Evolutionary conservation across 257 asterid genomes (phyloP), one percentile per base, ranked within the genome.

Genomic region (Petunia secreta): DNA sequence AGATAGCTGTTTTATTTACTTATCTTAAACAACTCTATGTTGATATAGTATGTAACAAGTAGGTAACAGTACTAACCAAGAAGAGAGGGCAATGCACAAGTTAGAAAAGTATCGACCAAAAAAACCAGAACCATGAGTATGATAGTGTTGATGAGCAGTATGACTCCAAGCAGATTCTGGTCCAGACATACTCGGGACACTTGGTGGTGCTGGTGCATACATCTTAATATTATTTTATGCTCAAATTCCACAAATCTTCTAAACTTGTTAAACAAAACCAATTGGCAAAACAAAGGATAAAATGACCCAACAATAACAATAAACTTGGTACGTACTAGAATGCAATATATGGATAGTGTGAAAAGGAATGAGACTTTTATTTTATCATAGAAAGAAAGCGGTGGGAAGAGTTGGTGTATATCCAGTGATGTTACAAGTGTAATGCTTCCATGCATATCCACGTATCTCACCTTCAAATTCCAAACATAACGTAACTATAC

Each of bases 51-150:
- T 25, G 10, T 3, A 50, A 2, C 8, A 57, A 57, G 63, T 57
- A 3, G 36, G 6, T 7, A 10, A 37, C 14, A 41, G 34, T 14
- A 78, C 83, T 44, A 39, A 87, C 90, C 91, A 87, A 75, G 90
- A 87, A 55, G 84, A 80, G 43, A 89, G 11, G 37, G 88, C 86
- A 5, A 69, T 66, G 87, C 90, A 87, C 57, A 87, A 55, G 78
- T 87, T 82, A 82, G 77, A 43, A 66, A 83, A 46, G 52, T 83
- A 82, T 4, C 91, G 83, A 68, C 68, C 80, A 41, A 63, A 4
- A 62, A 74, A 80, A 66, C 75, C 75, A 2, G 40, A 65, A 38
- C 48, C 48, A 40, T 48, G 14, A 1, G 15, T 34, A 16, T 62
- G 67, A 8, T 62, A 62, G 0, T n/a, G 15, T 52, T 52, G 55